Percentiles rank a stretch among this genome's conserved stretches.
These are phyloP conservation scores for Brettanomyces naardenensis DNA, from an alignment of 805 yeast species.

Conservation along the genomic window DNA sequence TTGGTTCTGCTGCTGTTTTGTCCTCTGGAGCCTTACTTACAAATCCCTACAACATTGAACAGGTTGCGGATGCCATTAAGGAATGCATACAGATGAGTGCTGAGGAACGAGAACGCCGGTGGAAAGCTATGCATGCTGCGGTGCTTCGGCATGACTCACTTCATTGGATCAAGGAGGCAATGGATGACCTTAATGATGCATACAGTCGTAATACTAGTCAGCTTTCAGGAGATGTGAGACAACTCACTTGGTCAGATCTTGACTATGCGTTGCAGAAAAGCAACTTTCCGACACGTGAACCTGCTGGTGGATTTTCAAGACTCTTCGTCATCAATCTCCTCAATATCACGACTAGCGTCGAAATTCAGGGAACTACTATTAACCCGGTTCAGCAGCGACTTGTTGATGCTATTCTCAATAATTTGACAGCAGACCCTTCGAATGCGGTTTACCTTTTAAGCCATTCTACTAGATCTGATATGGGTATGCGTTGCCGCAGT, in stretches of 20 bases:
- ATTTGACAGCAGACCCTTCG: conserved; percentile 45
- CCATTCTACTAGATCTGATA: conserved; percentile 50
- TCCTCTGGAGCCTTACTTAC: conserved; percentile 64
- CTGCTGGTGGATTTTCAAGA: conserved; percentile 25
- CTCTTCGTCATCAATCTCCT: conserved; percentile 48
- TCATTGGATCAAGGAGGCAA: conserved; percentile 60
- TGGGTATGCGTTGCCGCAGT: conserved; percentile 63
- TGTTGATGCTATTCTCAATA: conserved; percentile 47
- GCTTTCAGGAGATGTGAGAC: conserved; percentile 15
- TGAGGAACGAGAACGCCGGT: conserved; percentile 50
- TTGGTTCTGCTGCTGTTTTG: conserved; percentile 84
- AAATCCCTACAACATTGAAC: conserved; percentile 84
- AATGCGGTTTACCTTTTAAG: conserved; percentile 71
- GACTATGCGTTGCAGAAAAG: background rate
- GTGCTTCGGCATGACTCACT: conserved; percentile 63
- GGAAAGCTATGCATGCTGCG: conserved; percentile 53
- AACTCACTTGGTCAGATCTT: conserved; percentile 14
- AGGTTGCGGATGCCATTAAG: conserved; percentile 56
- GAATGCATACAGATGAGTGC: conserved; percentile 56
- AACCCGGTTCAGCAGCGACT: conserved; percentile 55
- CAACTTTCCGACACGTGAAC: background rate
- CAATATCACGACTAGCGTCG: conserved; percentile 28
- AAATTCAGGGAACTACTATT: conserved; percentile 28
- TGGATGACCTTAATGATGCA: conserved; percentile 40
- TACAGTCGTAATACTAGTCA: conserved; percentile 35